phyloP scores from a whole-genome alignment of 179 eudicot genomes.

The Beta lomatogona region DNA sequence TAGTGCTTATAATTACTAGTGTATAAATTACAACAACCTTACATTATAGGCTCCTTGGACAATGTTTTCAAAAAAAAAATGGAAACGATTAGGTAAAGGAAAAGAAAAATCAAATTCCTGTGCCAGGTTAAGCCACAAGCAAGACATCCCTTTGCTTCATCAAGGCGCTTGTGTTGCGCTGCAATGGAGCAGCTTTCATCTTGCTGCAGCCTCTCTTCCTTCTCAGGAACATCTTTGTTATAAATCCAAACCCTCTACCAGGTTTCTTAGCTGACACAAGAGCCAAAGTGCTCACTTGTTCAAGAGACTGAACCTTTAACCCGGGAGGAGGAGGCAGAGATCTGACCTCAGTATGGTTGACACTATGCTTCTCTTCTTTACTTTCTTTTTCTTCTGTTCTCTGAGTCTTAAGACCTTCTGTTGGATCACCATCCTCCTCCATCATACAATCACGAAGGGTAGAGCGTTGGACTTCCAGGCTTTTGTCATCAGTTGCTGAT shows the following conservation, averaged over 20 bases:
- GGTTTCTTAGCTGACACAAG: conserved; percentile 54
- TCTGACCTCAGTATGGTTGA: neutral
- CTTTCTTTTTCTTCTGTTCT: conserved; percentile 36
- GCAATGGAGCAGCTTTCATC: conserved; percentile 43
- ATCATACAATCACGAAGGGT: conserved; percentile 73
- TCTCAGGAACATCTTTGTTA: conserved; percentile 64
- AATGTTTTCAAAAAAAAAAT: neutral
- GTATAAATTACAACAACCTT: neutral
- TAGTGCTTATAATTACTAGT: neutral
- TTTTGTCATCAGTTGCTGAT: conserved; percentile 24
- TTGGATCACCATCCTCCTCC: conserved; percentile 40
- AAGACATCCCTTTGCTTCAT: conserved; percentile 34
- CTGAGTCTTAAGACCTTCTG: conserved; percentile 25
- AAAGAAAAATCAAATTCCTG: neutral
- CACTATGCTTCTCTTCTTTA: conserved; percentile 25
- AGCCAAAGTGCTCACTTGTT: conserved; percentile 43
- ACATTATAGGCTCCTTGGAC: neutral
- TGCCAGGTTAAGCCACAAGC: conserved; percentile 17
- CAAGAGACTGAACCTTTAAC: conserved; percentile 17
- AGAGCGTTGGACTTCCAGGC: conserved; percentile 37
- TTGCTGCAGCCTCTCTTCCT: conserved; percentile 55
- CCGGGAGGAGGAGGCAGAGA: conserved; percentile 29
- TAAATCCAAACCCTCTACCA: conserved; percentile 59
- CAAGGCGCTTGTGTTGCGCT: conserved; percentile 30
- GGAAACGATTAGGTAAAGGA: neutral